Percentiles rank a stretch among this genome's conserved stretches.
Evolutionary conservation across 2,329 filamentous ascomycete genomes (phyloP).

Genomic region (Ceratocystis cubensis): DNA sequence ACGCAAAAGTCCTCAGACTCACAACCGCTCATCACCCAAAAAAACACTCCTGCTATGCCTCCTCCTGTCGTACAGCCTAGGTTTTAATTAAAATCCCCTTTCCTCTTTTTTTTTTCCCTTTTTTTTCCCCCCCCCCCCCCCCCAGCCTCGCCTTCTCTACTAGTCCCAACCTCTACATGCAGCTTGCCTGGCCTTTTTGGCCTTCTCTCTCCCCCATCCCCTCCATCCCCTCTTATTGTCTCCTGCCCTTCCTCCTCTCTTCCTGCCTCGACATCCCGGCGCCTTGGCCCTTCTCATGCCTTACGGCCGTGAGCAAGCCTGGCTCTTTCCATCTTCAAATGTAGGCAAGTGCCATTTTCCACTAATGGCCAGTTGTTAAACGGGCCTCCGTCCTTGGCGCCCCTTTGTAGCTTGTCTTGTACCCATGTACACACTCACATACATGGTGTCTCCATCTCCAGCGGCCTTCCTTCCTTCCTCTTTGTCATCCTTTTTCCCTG

Average conservation of each 20-base stretch:
- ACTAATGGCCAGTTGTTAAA: not conserved
- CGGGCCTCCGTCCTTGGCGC: not conserved
- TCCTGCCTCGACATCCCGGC: slow-evolving; percentile 2
- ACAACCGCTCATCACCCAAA: no score
- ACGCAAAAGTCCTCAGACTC: no score
- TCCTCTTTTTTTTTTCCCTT: no score
- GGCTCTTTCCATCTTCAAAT: not conserved
- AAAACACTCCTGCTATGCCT: no score
- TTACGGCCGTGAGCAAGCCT: not conserved
- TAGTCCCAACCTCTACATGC: no score
- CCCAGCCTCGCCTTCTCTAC: not conserved
- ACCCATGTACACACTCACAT: not conserved
- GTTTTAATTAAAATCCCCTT: no score
- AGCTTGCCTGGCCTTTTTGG: not conserved
- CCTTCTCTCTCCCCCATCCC: not conserved
- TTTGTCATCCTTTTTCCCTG: not conserved
- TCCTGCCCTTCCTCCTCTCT: not conserved
- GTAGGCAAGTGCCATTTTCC: no score
- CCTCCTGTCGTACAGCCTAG: no score
- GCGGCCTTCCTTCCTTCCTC: not conserved
- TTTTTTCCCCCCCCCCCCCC: not conserved
- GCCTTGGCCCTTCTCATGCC: not conserved
- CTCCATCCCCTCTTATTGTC: not conserved
- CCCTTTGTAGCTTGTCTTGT: not conserved
- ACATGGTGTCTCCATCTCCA: not conserved